phyloP scores from a whole-genome alignment of 805 yeast genomes.

The Sungouiella blattae region DNA sequence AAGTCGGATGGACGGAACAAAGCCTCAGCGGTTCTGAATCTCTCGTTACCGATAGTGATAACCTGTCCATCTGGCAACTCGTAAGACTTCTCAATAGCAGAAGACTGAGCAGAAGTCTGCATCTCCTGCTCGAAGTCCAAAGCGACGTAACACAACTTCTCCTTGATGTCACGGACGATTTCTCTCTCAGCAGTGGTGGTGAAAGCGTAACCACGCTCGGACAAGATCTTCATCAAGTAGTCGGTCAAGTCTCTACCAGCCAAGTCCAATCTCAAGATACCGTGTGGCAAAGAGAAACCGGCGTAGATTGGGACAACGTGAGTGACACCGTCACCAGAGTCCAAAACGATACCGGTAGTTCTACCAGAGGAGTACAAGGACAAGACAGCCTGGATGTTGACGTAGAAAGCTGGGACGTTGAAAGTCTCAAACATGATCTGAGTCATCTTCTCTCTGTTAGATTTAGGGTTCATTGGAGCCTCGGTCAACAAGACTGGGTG shows the following conservation, averaged over 20 bases:
- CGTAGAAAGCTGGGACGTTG: slow-evolving; percentile 99
- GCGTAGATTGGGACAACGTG: slow-evolving; percentile 99
- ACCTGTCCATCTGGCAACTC: slow-evolving; percentile 99
- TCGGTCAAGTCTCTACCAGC: slow-evolving; percentile 99
- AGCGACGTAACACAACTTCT: slow-evolving; percentile 98
- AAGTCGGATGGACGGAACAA: slow-evolving; percentile 96
- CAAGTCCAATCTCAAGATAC: slow-evolving; percentile 96
- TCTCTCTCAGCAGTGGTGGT: slow-evolving; percentile 99
- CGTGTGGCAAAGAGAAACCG: slow-evolving; percentile 99
- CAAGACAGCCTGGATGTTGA: slow-evolving; percentile 96
- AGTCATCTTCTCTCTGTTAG: slow-evolving; percentile 99
- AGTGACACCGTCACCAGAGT: slow-evolving; percentile 99
- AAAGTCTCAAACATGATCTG: slow-evolving; percentile 98
- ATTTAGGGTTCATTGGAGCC: slow-evolving; percentile 99
- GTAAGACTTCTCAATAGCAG: slow-evolving; percentile 97
- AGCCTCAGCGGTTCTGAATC: slow-evolving; percentile 99
- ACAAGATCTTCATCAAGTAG: slow-evolving; percentile 95
- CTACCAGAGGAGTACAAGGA: slow-evolving; percentile 99
- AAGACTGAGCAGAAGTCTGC: slow-evolving; percentile 98
- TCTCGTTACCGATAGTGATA: slow-evolving; percentile 98
- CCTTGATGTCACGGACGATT: slow-evolving; percentile 92
- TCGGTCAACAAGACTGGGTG: slow-evolving; percentile 99
- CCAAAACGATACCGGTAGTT: slow-evolving; percentile 99
- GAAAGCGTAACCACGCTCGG: slow-evolving; percentile 99
- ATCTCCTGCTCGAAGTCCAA: slow-evolving; percentile 98